Evolutionary conservation across 2,329 filamentous ascomycete genomes (phyloP), one percentile per base, ranked within the genome.

Genomic region (Monilinia fructigena): DNA sequence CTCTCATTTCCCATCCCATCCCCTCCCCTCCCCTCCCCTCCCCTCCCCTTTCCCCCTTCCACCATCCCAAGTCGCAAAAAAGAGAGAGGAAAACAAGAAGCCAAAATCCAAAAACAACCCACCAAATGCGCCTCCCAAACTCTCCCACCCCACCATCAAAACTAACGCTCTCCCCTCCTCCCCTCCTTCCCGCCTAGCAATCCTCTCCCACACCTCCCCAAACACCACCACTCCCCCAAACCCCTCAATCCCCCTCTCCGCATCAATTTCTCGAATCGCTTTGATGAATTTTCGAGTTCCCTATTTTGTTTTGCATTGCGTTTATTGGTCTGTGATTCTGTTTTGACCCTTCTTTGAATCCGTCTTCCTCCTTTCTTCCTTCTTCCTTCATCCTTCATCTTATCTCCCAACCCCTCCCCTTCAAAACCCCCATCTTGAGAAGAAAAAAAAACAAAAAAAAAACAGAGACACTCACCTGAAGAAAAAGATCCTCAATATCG

Each of bases 71-170:
- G 40, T 31, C 4, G 26, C 20, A 1, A 14, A 16, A 47, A 47
- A 23, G 6, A 31, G 26, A 1, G 16, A 59, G 18, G 5, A 50
- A 10, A 50, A 23, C 18, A 28, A 58, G 2, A 42, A n/a, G 26
- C 6, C 28, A 2, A 28, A 28, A 28, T 3, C 28, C 28, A 28
- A 28, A 28, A 28, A 28, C 28, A 31, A 7, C 52, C 11, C 23
- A 64, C 62, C 68, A 70, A 61, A 68, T 74, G 74, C 20, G 42
- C 62, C 58, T 72, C 73, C 73, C 50, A 66, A 68, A 54, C 61
- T 70, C 64, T 71, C 66, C 74, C 74, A 75, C 7, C 69, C 72
- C 26, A 70, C 16, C 28, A 67, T 54, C 16, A 72, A 45, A 38
- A 71, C 67, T 8, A 67, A 31, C 1, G 66, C 71, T 42, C 60